Evolutionary conservation across 1,139 yeast species (phyloP), one percentile per base, ranked within the genome.

Genomic region (Debaryomycetaceae sp.): DNA sequence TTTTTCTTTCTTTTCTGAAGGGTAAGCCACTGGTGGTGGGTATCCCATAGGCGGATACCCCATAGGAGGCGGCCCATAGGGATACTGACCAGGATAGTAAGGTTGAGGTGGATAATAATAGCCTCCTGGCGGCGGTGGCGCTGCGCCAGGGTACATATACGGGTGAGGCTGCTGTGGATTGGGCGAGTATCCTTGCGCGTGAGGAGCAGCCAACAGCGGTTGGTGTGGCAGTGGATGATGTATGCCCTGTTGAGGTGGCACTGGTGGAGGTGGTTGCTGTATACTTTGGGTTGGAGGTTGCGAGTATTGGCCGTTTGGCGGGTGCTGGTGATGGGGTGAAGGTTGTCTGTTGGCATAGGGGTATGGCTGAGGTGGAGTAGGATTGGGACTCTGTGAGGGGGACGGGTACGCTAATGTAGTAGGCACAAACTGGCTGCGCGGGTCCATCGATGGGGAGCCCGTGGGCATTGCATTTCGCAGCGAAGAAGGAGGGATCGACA

Each of bases 131-230:
- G 28, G 26, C 9, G 39, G 40, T 6, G 28, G 26, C 9, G 44
- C 21, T 19, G 10, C 10, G 21, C 10, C 42, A 16, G 40, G 38
- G 29, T 43, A 43, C 13, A 38, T 44, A 16, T 41, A 47, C 2
- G 43, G 48, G 9, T 46, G 48, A 5, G 43, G 47, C 4, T 41
- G 44, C 18, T 39, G 32, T 16, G 30, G 30, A 16, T 23, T 18
- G 11, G 21, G 29, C 17, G 19, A 11, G 3, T 11, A 18, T 13
- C 20, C 7, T 6, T 15, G 28, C n/a, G n/a, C 8, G 12, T 25
- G 31, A 13, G 19, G 19, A 4, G 25, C 25, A 10, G 25, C 10
- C 4, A 16, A 4, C 18, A 23, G 15, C 4, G 22, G 10, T 10
- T 15, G 26, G 23, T 15, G 4, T 6, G 6, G 25, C 6, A 8